Conservation (phyloP, 306 rosid genomes). For the Carpinus viminea region DNA sequence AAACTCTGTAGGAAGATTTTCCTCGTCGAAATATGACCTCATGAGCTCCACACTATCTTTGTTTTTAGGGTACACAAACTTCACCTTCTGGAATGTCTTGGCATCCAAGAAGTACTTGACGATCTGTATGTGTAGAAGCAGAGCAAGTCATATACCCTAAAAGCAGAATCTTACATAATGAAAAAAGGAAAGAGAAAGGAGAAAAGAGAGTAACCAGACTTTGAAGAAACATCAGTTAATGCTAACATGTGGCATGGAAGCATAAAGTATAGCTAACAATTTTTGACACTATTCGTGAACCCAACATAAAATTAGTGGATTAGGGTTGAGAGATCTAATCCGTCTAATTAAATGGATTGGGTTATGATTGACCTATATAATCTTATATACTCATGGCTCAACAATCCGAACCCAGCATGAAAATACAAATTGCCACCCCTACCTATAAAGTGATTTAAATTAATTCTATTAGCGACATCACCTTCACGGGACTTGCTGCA, state of each 20-base stretch:
- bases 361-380: no score
- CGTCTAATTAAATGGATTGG: no score
- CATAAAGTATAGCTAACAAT: no score
- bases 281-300: no score
- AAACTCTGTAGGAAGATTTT: constrained; percentile 75
- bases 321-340: no score
- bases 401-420: no score
- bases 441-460: not conserved
- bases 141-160: not conserved
- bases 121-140: constrained; percentile 49
- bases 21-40: constrained; percentile 77
- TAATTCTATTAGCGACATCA: not conserved
- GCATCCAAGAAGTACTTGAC: constrained; percentile 83
- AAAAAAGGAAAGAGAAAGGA: not conserved
- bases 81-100: constrained; percentile 87
- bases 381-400: no score
- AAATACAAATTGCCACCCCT: not conserved
- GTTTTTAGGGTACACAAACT: constrained; percentile 76
- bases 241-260: not conserved
- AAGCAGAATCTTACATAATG: not conserved
- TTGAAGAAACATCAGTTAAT: not conserved
- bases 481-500: no score
- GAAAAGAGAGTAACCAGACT: not conserved
- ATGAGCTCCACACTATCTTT: constrained; percentile 83
- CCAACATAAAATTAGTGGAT: no score